phyloP scores from a whole-genome alignment of 345 rosid genomes.

The Rhodamnia rubescens region DNA sequence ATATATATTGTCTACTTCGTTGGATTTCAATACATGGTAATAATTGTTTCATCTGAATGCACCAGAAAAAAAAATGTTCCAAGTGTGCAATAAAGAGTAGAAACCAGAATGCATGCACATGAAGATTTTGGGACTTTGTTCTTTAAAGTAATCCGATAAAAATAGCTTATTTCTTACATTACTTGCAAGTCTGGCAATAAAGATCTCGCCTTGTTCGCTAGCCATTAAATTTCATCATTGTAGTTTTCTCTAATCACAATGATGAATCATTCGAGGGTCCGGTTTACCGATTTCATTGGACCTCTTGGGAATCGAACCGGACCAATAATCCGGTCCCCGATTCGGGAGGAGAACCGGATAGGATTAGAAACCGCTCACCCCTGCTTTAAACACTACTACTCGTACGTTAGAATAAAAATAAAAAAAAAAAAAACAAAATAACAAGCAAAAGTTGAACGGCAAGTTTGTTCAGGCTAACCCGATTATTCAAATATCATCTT shows the following conservation, averaged over 20 bases:
- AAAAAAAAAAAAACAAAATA: background rate
- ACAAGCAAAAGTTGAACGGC: background rate
- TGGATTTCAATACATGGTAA: background rate
- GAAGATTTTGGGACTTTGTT: background rate
- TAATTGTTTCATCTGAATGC: background rate
- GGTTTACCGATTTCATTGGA: too few relatives aligned
- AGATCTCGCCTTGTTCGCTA: background rate
- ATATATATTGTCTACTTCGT: background rate
- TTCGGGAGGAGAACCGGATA: too few relatives aligned
- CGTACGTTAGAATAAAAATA: background rate
- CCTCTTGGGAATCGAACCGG: too few relatives aligned
- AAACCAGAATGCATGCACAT: background rate
- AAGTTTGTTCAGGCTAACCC: background rate
- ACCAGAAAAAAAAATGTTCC: background rate
- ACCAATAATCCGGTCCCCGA: too few relatives aligned
- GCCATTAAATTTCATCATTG: background rate
- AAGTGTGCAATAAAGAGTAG: background rate
- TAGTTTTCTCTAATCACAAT: background rate
- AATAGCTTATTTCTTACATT: background rate
- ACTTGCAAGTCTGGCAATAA: conserved; percentile 8
- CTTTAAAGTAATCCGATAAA: background rate
- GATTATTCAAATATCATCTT: background rate
- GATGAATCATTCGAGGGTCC: background rate
- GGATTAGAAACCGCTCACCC: too few relatives aligned
- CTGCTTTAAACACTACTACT: too few relatives aligned